These are phyloP conservation scores for Ampelocalamus luodianensis DNA, from an alignment of 176 grass and related monocot genomes.

Conservation along the genomic window DNA sequence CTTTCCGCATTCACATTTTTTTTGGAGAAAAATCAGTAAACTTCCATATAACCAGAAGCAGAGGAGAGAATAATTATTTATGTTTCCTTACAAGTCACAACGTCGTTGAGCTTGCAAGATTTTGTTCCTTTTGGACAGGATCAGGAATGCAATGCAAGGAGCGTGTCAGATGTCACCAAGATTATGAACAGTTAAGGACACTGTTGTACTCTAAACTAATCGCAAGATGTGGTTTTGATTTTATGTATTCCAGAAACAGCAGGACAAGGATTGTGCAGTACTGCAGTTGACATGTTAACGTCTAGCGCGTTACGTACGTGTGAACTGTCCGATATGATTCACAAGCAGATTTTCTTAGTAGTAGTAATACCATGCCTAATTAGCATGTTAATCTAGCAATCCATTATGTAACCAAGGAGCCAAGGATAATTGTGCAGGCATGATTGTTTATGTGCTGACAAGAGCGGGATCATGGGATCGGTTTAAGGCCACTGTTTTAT, in stretches of 20 bases:
- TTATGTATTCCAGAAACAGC: neutral
- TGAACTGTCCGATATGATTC: neutral
- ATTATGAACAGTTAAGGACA: neutral
- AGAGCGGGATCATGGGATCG: neutral
- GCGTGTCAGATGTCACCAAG: conserved; percentile 31
- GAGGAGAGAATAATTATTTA: neutral
- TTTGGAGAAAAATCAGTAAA: too few species aligned
- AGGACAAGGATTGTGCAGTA: neutral
- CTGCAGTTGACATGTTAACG: neutral
- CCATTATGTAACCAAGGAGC: neutral
- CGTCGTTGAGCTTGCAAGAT: neutral
- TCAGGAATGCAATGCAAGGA: neutral
- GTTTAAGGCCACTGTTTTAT: neutral
- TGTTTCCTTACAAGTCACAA: neutral
- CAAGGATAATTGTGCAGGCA: neutral
- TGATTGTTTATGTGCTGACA: neutral
- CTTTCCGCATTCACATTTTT: too few species aligned
- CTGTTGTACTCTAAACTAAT: neutral
- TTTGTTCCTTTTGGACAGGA: conserved; percentile 31
- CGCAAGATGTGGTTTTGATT: neutral
- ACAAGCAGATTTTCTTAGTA: neutral
- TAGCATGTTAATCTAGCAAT: neutral
- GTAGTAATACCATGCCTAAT: neutral
- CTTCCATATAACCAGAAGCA: neutral
- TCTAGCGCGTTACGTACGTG: neutral